Evolutionary conservation across 306 rosid species (phyloP).

Genomic region (Medicago lupulina): DNA sequence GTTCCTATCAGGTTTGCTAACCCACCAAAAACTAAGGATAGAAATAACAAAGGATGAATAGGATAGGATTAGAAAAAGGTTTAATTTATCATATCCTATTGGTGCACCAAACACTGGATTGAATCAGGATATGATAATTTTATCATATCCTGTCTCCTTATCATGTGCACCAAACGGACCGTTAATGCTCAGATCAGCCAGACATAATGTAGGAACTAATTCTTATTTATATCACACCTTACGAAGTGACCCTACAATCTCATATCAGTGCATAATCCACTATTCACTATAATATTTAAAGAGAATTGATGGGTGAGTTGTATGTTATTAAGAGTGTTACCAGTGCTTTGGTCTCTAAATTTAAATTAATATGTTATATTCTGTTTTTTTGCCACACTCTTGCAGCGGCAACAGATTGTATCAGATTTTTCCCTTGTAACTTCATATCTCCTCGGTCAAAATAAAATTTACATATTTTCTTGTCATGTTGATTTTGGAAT

Average conservation of each 20-base stretch:
- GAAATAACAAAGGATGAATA: too few species aligned
- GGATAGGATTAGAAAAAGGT: too few species aligned
- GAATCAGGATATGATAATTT: too few species aligned
- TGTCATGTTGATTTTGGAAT: slow-evolving; percentile 9
- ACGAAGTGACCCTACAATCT: neutral
- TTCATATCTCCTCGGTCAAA: slow-evolving; percentile 13
- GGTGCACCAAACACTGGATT: too few species aligned
- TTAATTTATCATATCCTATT: too few species aligned
- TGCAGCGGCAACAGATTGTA: neutral
- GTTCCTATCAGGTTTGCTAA: too few species aligned
- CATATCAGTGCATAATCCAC: neutral
- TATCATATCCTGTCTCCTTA: too few species aligned
- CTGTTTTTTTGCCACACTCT: slow-evolving; percentile 7
- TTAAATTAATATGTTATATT: neutral
- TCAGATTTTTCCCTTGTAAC: neutral
- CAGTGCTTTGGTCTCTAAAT: slow-evolving; percentile 5
- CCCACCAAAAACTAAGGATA: too few species aligned
- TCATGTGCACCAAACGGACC: too few species aligned
- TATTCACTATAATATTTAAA: neutral
- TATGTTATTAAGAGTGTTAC: neutral
- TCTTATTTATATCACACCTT: neutral
- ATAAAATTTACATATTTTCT: slow-evolving; percentile 21
- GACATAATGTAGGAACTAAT: neutral
- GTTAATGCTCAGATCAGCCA: neutral
- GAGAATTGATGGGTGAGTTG: neutral